These are phyloP conservation scores for Penicillium desertorum DNA, from an alignment of 495 filamentous ascomycete species.

Conservation along the genomic window DNA sequence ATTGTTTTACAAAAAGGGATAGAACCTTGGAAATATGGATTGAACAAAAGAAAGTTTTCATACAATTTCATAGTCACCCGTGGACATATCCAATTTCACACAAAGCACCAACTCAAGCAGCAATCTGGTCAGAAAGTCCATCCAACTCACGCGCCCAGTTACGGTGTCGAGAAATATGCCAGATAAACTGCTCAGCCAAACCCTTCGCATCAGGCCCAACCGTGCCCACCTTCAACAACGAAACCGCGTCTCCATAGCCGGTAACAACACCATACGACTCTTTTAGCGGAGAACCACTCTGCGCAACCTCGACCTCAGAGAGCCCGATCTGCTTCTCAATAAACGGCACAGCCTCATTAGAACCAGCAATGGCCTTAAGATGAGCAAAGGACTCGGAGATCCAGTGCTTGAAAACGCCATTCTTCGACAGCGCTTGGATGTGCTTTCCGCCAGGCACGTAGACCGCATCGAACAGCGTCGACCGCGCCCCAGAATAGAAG, in stretches of 20 bases:
- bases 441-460: constrained; percentile 76
- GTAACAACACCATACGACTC: constrained; percentile 50
- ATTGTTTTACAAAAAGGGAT: background rate
- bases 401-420: constrained; percentile 79
- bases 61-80: constrained; percentile 10
- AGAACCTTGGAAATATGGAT: background rate
- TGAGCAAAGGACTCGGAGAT: constrained; percentile 81
- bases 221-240: constrained; percentile 38
- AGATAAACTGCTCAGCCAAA: constrained; percentile 66
- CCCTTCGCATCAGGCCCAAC: constrained; percentile 52
- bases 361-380: constrained; percentile 73
- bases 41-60: background rate
- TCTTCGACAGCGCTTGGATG: constrained; percentile 60
- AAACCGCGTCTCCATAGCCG: constrained; percentile 35
- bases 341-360: constrained; percentile 67
- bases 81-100: constrained; percentile 4
- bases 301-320: constrained; percentile 55
- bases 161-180: constrained; percentile 64
- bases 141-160: constrained; percentile 73
- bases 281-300: constrained; percentile 52
- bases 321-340: constrained; percentile 55
- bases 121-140: constrained; percentile 52
- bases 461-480: constrained; percentile 81
- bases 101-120: constrained; percentile 25
- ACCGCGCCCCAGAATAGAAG: constrained; percentile 78